Evolutionary conservation across 805 yeast species (phyloP), one percentile per base, ranked within the genome.

Genomic region (Nakazawaea holstii): DNA sequence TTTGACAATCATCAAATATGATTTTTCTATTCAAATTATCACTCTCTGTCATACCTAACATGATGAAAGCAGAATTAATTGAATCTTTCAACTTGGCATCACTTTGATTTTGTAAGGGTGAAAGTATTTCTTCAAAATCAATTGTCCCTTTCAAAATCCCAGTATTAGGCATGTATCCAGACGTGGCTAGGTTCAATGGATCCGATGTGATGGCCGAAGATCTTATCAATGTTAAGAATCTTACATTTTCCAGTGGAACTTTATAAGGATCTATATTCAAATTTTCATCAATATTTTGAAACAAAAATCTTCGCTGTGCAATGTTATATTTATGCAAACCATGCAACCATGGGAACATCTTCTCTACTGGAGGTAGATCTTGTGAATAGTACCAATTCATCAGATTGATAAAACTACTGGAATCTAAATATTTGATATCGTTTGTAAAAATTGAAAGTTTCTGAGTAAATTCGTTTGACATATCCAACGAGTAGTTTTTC

Each of bases 331-430:
- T 71, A 52, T 83, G 80, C 39, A 86, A 69, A 0, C 95, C 94
- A 61, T 91, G 96, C 26, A 88, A 69, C 97, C 97, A 90, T 0
- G 97, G 97, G 56, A 90, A 91, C 74, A 91, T 78, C 9, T 59
- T 58, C 24, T 72, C 75, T 15, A 91, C 83, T 3, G 76, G 77
- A 0, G 97, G 96, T 36, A 83, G 58, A 2, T 55, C 60, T 6
- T 38, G 33, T 3, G 44, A 28, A 26, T 43, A 43, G 17, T 48
- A 48, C 44, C 41, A 48, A 14, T 48, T 39, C 39, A 48, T 30
- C 35, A 39, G 41, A 15, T 33, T 17, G 7, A 35, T 35, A 10
- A 42, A 35, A 4, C 17, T 13, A 7, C 11, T n/a, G 11, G 33
- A 4, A 13, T 38, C n/a, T 28, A 48, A 32, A n/a, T n/a, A 28